A percentile compares a stretch with the other conserved stretches of the same genome.
These are phyloP conservation scores for Fraxinus anomala DNA, from an alignment of 257 asterid genomes.

Conservation along the genomic window DNA sequence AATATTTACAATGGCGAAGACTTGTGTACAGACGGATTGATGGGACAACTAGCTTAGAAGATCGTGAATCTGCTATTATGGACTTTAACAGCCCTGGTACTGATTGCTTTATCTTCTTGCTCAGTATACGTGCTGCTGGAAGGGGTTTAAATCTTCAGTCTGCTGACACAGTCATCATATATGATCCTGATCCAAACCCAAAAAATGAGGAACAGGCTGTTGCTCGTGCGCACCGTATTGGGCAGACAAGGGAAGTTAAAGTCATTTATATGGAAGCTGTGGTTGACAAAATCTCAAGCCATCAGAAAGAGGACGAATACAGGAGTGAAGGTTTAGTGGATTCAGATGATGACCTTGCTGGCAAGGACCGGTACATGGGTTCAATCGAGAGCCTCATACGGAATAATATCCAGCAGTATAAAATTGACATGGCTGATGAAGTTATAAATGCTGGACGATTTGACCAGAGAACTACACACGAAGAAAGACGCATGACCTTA, in stretches of 20 bases:
- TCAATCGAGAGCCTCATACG: slow-evolving; percentile 95
- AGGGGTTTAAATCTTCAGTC: slow-evolving; percentile 96
- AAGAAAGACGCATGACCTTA: slow-evolving; percentile 92
- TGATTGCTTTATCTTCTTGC: slow-evolving; percentile 95
- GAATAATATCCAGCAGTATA: slow-evolving; percentile 94
- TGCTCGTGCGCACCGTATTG: slow-evolving; percentile 98
- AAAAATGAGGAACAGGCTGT: slow-evolving; percentile 99
- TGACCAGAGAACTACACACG: slow-evolving; percentile 99
- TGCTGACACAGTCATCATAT: slow-evolving; percentile 97
- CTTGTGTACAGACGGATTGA: slow-evolving; percentile 93
- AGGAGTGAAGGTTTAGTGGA: slow-evolving; percentile 73
- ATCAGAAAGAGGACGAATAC: slow-evolving; percentile 94
- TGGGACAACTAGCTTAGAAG: slow-evolving; percentile 97
- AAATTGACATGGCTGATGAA: slow-evolving; percentile 99
- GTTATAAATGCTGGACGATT: slow-evolving; percentile 99
- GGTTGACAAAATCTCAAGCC: slow-evolving; percentile 83
- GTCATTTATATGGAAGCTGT: slow-evolving; percentile 99
- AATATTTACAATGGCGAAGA: slow-evolving; percentile 95
- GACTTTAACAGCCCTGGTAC: slow-evolving; percentile 87
- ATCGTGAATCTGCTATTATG: slow-evolving; percentile 96
- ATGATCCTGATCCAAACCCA: slow-evolving; percentile 99
- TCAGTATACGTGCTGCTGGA: slow-evolving; percentile 99
- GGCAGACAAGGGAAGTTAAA: slow-evolving; percentile 98
- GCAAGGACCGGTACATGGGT: slow-evolving; percentile 94
- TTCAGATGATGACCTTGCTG: slow-evolving; percentile 95